These are phyloP conservation scores for Zymoseptoria ardabiliae DNA, from an alignment of 2,329 filamentous ascomycete species.

Conservation along the genomic window DNA sequence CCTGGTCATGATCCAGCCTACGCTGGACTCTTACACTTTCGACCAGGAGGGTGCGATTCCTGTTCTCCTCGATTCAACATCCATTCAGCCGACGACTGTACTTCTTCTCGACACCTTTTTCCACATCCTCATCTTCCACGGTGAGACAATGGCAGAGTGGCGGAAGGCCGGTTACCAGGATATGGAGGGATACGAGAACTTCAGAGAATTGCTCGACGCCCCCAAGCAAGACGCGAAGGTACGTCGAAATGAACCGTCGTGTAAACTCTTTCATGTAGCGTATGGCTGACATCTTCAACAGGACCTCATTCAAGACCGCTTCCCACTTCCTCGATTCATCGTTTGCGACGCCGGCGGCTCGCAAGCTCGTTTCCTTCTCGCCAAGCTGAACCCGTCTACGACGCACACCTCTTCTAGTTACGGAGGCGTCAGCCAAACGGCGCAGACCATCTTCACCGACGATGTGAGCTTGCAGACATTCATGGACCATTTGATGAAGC, in stretches of 20 bases:
- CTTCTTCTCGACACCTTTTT: constrained; percentile 97
- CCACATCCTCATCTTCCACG: constrained; percentile 98
- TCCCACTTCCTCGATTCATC: constrained; percentile 96
- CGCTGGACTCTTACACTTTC: constrained; percentile 92
- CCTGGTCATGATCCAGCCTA: constrained; percentile 97
- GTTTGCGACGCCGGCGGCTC: constrained; percentile 98
- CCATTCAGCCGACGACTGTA: constrained; percentile 89
- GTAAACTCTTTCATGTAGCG: too few relatives aligned
- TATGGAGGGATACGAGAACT: constrained; percentile 97
- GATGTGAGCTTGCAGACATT: constrained; percentile 97
- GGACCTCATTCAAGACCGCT: constrained; percentile 95
- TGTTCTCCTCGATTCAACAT: constrained; percentile 92
- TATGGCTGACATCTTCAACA: too few relatives aligned
- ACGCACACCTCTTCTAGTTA: constrained; percentile 92
- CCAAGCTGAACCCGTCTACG: constrained; percentile 94
- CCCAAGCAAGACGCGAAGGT: constrained; percentile 96
- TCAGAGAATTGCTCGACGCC: constrained; percentile 76
- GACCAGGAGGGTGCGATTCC: constrained; percentile 89
- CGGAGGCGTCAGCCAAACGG: constrained; percentile 79
- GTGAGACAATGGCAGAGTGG: constrained; percentile 97
- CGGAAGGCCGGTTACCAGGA: constrained; percentile 96
- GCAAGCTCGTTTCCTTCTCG: constrained; percentile 91
- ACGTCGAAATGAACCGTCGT: too few relatives aligned
- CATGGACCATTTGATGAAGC: constrained; percentile 99
- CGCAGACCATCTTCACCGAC: constrained; percentile 98